Conservation (phyloP, 2,329 filamentous ascomycete genomes). For the Bipolaris oryzae region DNA sequence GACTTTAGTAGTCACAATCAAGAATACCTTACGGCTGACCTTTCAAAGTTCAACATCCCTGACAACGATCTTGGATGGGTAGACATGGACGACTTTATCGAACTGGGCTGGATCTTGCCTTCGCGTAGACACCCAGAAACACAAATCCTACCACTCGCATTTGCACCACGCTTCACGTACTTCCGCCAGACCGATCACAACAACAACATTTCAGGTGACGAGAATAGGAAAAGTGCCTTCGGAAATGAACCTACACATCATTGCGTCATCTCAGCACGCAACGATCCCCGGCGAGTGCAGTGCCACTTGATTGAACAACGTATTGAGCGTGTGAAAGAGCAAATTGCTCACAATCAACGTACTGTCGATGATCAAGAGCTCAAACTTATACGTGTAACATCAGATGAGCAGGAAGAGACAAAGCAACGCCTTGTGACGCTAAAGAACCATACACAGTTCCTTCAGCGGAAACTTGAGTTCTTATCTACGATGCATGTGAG, state of each 20-base stretch:
- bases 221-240: constrained; percentile 84
- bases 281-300: constrained; percentile 86
- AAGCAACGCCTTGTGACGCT: constrained; percentile 63
- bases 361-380: constrained; percentile 78
- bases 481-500: constrained; percentile 64
- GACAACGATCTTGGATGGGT: constrained; percentile 97
- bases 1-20: constrained; percentile 61
- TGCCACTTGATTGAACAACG: constrained; percentile 82
- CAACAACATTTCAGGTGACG: constrained; percentile 77
- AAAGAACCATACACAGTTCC: constrained; percentile 61
- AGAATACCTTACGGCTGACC: constrained; percentile 59
- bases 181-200: constrained; percentile 95
- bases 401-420: constrained; percentile 59
- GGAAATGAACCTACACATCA: constrained; percentile 92
- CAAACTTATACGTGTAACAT: constrained; percentile 60
- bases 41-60: constrained; percentile 92
- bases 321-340: constrained; percentile 75
- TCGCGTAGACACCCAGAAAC: constrained; percentile 90
- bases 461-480: constrained; percentile 65
- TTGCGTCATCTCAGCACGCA: constrained; percentile 81
- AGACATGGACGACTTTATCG: constrained; percentile 99
- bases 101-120: constrained; percentile 93
- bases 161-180: constrained; percentile 93
- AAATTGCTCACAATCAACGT: constrained; percentile 76
- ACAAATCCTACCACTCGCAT: constrained; percentile 90